phyloP scores from a whole-genome alignment of 495 filamentous ascomycete species.

The Aspergillus asperescens region DNA sequence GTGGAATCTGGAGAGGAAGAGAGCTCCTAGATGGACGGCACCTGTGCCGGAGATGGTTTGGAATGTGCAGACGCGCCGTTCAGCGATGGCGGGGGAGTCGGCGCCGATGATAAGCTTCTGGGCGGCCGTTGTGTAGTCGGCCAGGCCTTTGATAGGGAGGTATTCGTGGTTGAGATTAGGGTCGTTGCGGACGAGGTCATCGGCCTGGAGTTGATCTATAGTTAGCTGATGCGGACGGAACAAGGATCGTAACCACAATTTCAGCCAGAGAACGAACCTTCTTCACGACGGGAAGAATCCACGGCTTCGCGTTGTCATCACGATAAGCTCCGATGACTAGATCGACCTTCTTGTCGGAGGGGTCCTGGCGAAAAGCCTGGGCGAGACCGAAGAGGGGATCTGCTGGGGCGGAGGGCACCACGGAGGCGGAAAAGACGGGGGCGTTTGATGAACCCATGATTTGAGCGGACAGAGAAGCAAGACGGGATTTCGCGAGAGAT shows the following conservation, averaged over 20 bases:
- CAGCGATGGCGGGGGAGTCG: constrained; percentile 72
- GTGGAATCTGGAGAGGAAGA: constrained; percentile 54
- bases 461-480: constrained; percentile 39
- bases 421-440: constrained; percentile 70
- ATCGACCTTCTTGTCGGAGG: constrained; percentile 85
- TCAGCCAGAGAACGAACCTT: constrained; percentile 53
- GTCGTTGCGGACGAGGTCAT: constrained; percentile 78
- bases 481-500: constrained; percentile 31
- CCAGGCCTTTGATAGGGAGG: constrained; percentile 87
- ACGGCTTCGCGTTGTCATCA: constrained; percentile 95
- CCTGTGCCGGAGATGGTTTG: constrained; percentile 59
- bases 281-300: constrained; percentile 93
- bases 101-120: constrained; percentile 82
- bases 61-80: constrained; percentile 66
- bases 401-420: constrained; percentile 85
- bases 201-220: constrained; percentile 56
- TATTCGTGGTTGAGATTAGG: constrained; percentile 96
- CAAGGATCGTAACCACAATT: not conserved
- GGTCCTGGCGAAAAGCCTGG: constrained; percentile 80
- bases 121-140: constrained; percentile 77
- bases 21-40: constrained; percentile 51
- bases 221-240: not conserved
- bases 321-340: constrained; percentile 95
- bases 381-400: constrained; percentile 94
- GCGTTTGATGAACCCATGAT: constrained; percentile 40